Conservation (phyloP, 495 filamentous ascomycete genomes). For the Pseudoneurospora amorphoporcata region DNA sequence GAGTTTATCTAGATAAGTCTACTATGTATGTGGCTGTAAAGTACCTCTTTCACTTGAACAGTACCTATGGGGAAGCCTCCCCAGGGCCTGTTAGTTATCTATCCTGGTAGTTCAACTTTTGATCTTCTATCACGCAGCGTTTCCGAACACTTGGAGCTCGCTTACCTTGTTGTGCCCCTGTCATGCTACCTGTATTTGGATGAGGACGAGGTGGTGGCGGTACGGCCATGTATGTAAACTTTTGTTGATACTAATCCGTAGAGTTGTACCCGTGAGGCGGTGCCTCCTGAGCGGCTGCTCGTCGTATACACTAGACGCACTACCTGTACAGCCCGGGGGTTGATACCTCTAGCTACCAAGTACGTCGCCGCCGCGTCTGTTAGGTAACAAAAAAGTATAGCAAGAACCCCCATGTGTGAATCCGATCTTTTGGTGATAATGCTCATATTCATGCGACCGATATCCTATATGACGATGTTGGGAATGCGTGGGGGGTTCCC, state of each 20-base stretch:
- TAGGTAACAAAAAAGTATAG: background rate
- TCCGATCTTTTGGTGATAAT: background rate
- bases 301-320: background rate
- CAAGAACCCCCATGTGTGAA: background rate
- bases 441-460: background rate
- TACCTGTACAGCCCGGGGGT: background rate
- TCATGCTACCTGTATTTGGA: background rate
- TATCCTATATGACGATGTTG: background rate
- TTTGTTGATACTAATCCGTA: background rate
- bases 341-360: background rate
- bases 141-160: background rate
- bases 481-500: background rate
- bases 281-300: background rate
- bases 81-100: background rate
- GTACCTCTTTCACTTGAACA: background rate
- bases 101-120: background rate
- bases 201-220: background rate
- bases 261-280: background rate
- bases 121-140: background rate
- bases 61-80: background rate
- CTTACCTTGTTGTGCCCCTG: background rate
- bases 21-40: background rate
- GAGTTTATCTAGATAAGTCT: background rate
- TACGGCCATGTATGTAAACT: background rate
- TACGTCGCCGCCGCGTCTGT: background rate